Base-by-base conservation (phyloP, 495 filamentous ascomycete species). In the Penicillium simplicissimum region DNA sequence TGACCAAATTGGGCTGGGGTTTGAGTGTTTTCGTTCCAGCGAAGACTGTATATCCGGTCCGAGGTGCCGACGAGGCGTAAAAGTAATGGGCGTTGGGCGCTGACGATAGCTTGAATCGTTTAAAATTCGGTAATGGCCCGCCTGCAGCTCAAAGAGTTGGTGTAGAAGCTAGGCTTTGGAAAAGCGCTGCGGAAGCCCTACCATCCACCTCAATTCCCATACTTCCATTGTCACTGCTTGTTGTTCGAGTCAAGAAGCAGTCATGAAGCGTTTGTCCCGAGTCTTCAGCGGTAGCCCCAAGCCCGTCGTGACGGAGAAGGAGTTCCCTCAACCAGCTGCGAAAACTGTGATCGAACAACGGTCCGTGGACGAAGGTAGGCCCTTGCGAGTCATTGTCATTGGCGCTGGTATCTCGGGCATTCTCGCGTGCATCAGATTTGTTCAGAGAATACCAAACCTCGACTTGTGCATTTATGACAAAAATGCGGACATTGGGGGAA, bases 381-480 rank as follows among this genome's bases (percentile, higher is more conserved):
- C 78, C 1, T 61, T 88, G 33, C 76, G 79, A 47, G 82, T 90
- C 13, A 81, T 85, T 35, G 79, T 88, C 51, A 85, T 90, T 59
- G 88, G 88, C 7, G 87, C 87, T 40, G 88, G 88, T 0, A 79
- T 87, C 10, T 83, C 87, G 2, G 88, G 88, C 2, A 82, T 90
- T 19, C 73, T 85, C 10, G 75, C 82, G 1, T 87, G 84, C 15
- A 85, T 88, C 61, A 76, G 87, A 25, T 77, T 90, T 19, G 79
- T 81, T 1, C 79, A 84, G 47, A 81, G 81, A 48, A 79, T 88
- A 36, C 78, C 76, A 3, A 84, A 85, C 54, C 67, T 88, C 51
- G 83, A 89, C 14, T 75, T 88, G 28, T 79, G 82, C 35, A 85
- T 90, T 42, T 95, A 91, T 71, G 91, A 95, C 69, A 93, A 93